Conservation (phyloP, 306 rosid species). For the Trifolium fragiferum region DNA sequence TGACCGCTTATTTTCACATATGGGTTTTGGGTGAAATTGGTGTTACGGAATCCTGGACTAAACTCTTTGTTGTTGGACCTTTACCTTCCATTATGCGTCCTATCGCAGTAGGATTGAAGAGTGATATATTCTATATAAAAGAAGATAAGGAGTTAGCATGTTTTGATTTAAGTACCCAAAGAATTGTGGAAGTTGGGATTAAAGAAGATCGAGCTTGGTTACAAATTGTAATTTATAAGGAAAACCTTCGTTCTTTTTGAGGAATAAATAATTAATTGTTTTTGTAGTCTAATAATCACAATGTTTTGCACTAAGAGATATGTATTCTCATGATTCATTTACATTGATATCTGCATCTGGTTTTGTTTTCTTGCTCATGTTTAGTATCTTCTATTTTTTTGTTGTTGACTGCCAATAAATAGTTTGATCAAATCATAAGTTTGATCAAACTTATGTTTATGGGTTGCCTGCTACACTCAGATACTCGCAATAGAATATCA, state of each 20-base stretch:
- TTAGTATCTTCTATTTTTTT: no score
- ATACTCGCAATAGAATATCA: no score
- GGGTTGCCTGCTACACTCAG: no score
- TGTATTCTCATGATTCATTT: no score
- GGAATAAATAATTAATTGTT: background rate
- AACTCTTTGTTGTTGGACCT: background rate
- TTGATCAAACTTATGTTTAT: no score
- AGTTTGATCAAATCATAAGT: no score
- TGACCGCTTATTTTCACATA: background rate
- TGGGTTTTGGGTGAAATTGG: background rate
- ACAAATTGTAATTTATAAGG: background rate
- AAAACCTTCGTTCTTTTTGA: background rate
- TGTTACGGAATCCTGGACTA: background rate
- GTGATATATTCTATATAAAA: background rate
- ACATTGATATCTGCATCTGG: no score
- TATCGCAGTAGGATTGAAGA: background rate
- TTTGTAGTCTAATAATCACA: background rate
- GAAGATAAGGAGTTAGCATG: background rate
- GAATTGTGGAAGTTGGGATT: background rate
- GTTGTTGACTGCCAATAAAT: no score
- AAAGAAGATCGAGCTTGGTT: background rate
- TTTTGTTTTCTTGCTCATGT: no score
- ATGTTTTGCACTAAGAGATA: background rate
- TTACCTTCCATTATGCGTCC: background rate
- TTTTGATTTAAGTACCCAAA: background rate